Evolutionary conservation across 768 basidiomycete genomes (phyloP).

Genomic region (Pholiota molesta): DNA sequence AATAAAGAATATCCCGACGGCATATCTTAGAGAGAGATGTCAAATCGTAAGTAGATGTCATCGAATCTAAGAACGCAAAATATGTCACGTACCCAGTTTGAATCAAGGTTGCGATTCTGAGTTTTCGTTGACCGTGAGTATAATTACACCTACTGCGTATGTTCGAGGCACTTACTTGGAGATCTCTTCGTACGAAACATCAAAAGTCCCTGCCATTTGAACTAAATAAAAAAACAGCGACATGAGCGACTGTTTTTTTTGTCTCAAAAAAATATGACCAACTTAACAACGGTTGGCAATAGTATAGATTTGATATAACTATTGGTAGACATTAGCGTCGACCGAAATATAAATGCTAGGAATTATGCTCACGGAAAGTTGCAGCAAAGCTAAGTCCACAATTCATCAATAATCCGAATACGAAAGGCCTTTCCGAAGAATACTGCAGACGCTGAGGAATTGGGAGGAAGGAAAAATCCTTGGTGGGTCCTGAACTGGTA

Average conservation of each 20-base stretch:
- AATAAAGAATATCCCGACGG: conserved; percentile 69
- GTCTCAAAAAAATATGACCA: conserved; percentile 17
- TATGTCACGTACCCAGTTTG: conserved; percentile 58
- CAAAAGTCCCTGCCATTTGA: conserved; percentile 34
- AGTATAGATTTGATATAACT: conserved; percentile 77
- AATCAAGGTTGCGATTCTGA: conserved; percentile 62
- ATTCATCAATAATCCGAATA: conserved; percentile 14
- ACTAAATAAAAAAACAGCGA: conserved; percentile 26
- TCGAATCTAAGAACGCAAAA: neutral
- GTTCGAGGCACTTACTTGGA: conserved; percentile 15
- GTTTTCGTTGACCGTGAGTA: neutral
- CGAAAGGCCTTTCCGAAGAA: conserved; percentile 4
- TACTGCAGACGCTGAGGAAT: conserved; percentile 14
- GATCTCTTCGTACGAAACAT: conserved; percentile 24
- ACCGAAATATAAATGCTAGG: neutral
- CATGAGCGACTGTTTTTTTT: neutral
- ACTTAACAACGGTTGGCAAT: conserved; percentile 79
- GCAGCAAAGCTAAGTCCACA: conserved; percentile 16
- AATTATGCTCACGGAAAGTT: conserved; percentile 12
- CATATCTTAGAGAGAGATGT: conserved; percentile 51
- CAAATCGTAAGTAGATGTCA: neutral
- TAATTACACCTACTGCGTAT: neutral
- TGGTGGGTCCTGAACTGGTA: neutral
- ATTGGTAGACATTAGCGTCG: neutral
- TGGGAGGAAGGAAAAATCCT: conserved; percentile 15